These are phyloP conservation scores for Trametes versicolor DNA, from an alignment of 1,284 basidiomycete genomes.

Conservation along the genomic window DNA sequence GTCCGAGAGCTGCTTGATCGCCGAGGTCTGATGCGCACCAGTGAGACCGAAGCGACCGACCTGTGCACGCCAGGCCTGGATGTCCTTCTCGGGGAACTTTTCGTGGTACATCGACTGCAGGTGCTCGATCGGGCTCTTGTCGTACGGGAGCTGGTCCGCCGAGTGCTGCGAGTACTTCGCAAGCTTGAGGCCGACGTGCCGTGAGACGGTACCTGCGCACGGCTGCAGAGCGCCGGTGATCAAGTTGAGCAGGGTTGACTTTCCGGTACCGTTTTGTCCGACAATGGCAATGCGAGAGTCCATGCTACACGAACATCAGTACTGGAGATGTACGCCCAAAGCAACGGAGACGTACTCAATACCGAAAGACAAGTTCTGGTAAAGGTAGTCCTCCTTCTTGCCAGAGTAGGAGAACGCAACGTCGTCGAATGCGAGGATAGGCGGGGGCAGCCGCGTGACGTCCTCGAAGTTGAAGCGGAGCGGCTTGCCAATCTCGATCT, in stretches of 20 bases:
- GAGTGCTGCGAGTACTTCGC: constrained; percentile 99
- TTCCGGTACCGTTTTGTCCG: constrained; percentile 98
- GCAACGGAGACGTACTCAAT: constrained; percentile 74
- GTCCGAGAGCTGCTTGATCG: constrained; percentile 95
- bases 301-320: constrained; percentile 67
- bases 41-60: constrained; percentile 96
- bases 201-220: constrained; percentile 85
- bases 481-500: constrained; percentile 78
- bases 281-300: constrained; percentile 97
- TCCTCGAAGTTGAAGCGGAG: constrained; percentile 98
- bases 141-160: constrained; percentile 97
- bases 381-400: constrained; percentile 88
- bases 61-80: constrained; percentile 92
- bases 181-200: constrained; percentile 92
- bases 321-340: too few relatives aligned
- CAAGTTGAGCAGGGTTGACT: constrained; percentile 96
- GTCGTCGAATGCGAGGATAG: constrained; percentile 95
- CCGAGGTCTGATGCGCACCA: constrained; percentile 92
- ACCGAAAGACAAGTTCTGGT: constrained; percentile 92
- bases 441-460: constrained; percentile 92
- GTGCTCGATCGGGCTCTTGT: constrained; percentile 94
- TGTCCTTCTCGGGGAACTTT: constrained; percentile 96
- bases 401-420: constrained; percentile 97
- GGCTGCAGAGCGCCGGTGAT: constrained; percentile 91
- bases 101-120: constrained; percentile 84